Base-by-base conservation (phyloP, 192 early-diverging fungal species). In the Borealophlyctis nickersoniae region DNA sequence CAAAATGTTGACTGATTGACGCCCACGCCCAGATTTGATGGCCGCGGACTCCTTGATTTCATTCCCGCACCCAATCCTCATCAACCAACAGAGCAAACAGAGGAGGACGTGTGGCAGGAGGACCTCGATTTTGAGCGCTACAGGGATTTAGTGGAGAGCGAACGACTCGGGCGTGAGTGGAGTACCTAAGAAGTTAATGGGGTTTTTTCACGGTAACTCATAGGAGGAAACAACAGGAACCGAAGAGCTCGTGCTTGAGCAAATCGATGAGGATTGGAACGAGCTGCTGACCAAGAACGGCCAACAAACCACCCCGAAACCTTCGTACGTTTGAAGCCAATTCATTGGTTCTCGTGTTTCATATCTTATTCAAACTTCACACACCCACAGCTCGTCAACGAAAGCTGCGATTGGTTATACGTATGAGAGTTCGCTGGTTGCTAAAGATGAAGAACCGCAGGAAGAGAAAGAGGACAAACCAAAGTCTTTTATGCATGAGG, bases 41-140 rank as follows among this genome's bases (percentile, higher is more conserved):
- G 69, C 16, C 72, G 81, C 54, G 65, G 73, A 49, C 66, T 83
- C 13, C 60, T 83, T 2, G 81, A 83, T 49, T 76, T 63, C 50
- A 22, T 81, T 23, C 78, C 77, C 2, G 39, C 62, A 16, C 14
- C 26, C n/a, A 36, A 27, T 28, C 22, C 54, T 33, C 31, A 54
- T 29, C 23, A 73, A 24, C 45, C 19, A 9, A 52, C 28, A 27
- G 32, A 63, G 39, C 32, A 60, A 2, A 26, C 29, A 16, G 73
- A 79, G 36, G 81, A 79, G 27, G 63, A 73, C 3, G 79, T 79
- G 35, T 52, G 71, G 45, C 63, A 59, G 13, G 73, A 82, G 11
- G 81, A 82, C 51, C 63, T 83, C 16, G 72, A 79, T 34, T 83
- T 83, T 63, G 81, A 83, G 51, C 35, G 81, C 34, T 83, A 77